Percentiles rank a stretch among this genome's conserved stretches.
These are phyloP conservation scores for Neobulgaria alba DNA, from an alignment of 2,329 filamentous ascomycete species.

Conservation along the genomic window DNA sequence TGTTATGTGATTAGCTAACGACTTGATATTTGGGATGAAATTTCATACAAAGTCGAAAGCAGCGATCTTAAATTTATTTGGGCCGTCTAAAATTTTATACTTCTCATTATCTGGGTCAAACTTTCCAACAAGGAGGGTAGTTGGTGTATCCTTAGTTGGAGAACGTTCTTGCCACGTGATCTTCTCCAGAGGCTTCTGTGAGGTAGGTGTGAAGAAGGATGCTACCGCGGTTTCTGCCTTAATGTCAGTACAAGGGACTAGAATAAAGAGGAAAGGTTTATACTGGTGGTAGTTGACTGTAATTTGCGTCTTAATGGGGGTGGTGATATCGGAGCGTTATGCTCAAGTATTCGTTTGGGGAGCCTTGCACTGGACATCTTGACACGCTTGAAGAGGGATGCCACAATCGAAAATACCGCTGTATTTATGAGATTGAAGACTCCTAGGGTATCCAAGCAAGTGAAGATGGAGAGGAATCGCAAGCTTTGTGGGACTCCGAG, in stretches of 20 bases:
- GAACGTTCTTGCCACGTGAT: slow-evolving; percentile 64
- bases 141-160: slow-evolving; percentile 37
- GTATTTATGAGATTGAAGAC: neutral
- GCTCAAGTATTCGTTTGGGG: slow-evolving; percentile 22
- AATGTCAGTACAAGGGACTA: slow-evolving; percentile 13
- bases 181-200: slow-evolving; percentile 72
- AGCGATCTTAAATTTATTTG: slow-evolving; percentile 46
- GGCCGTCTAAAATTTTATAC: neutral
- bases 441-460: too few species aligned
- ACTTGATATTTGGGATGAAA: neutral
- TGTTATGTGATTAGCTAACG: slow-evolving; percentile 2
- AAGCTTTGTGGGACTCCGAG: too few species aligned
- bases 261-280: slow-evolving; percentile 2
- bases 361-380: slow-evolving; percentile 18
- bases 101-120: slow-evolving; percentile 39
- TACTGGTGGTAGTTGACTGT: slow-evolving; percentile 29
- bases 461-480: too few species aligned
- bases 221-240: slow-evolving; percentile 58
- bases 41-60: slow-evolving; percentile 57
- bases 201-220: slow-evolving; percentile 81
- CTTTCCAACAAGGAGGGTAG: slow-evolving; percentile 65
- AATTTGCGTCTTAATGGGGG: slow-evolving; percentile 29
- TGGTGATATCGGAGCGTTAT: slow-evolving; percentile 24
- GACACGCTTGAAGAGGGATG: slow-evolving; percentile 8
- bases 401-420: neutral